Evolutionary conservation across 148 eudicot species (phyloP), one percentile per base, ranked within the genome.

Genomic region (Camellia japonica): DNA sequence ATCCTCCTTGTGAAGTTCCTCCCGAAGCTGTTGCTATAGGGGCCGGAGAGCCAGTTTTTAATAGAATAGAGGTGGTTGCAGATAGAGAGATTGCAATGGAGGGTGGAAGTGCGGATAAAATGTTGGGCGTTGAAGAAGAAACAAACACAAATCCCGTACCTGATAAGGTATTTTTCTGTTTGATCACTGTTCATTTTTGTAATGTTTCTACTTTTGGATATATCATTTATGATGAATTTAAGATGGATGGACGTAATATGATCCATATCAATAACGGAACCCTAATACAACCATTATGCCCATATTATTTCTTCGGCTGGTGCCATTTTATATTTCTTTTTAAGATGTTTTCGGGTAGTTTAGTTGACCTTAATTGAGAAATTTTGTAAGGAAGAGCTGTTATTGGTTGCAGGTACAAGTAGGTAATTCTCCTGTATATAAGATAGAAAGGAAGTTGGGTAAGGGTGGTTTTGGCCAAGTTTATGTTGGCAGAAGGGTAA

Each of bases 401-500:
- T n/a, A 15, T 9, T 74, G 52, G 44, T 54, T 88, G 83, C 88
- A 94, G 98, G 98, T 94, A 68, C 98, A 93, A 87, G 94, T 94
- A 78, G 92, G 92, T 46, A 93, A 78, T 86, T 94, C 98, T 74
- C 98, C 98, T 60, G 23, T 74, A 16, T 94, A 94, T 80, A 91
- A 88, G 83, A 82, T 90, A n/a, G 97, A 94, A 86, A 82, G 93
- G 75, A 94, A 94, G 86, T 84, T 94, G 88, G 98, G 98, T 41
- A 94, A 94, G 82, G 98, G 98, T 84, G 98, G 98, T 63, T 94
- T 94, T 84, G 98, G 98, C 56, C 98, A 94, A 86, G 98, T 94
- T 74, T 94, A 93, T 89, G 97, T 94, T 44, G 98, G 98, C 65
- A 87, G 91, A 83, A 89, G 98, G 88, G 71, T 87, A 55, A 84